Evolutionary conservation across 2,329 filamentous ascomycete species (phyloP).

Genomic region (Fusarium floridanum): DNA sequence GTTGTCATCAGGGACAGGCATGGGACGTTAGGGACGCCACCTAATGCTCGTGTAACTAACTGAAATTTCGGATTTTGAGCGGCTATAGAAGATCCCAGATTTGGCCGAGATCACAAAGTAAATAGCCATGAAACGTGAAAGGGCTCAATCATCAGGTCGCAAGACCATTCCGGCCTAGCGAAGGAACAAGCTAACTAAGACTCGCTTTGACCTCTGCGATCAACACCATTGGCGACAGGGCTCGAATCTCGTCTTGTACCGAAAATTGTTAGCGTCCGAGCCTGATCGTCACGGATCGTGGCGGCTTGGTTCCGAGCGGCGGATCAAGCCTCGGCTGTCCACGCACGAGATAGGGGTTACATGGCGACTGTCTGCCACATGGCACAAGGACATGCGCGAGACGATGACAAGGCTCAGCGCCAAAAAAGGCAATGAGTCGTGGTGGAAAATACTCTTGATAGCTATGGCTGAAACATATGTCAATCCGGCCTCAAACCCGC

Average conservation of each 20-base stretch:
- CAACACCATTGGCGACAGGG: background rate
- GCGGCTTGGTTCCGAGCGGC: background rate
- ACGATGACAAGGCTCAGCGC: background rate
- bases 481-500: background rate
- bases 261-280: background rate
- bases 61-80: background rate
- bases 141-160: background rate
- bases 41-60: background rate
- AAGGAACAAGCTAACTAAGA: too few species aligned
- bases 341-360: background rate
- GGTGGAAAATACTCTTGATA: background rate
- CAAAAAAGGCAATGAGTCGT: background rate
- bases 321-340: background rate
- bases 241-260: background rate
- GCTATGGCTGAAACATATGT: background rate
- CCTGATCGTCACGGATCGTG: background rate
- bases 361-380: background rate
- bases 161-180: background rate
- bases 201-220: background rate
- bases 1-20: background rate
- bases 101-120: background rate
- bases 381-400: background rate
- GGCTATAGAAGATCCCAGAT: background rate
- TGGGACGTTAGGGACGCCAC: background rate
- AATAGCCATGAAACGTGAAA: background rate